A percentile compares a stretch with the other conserved stretches of the same genome.
phyloP scores from a whole-genome alignment of 1,139 yeast species.

The Suhomyces panamericanus region DNA sequence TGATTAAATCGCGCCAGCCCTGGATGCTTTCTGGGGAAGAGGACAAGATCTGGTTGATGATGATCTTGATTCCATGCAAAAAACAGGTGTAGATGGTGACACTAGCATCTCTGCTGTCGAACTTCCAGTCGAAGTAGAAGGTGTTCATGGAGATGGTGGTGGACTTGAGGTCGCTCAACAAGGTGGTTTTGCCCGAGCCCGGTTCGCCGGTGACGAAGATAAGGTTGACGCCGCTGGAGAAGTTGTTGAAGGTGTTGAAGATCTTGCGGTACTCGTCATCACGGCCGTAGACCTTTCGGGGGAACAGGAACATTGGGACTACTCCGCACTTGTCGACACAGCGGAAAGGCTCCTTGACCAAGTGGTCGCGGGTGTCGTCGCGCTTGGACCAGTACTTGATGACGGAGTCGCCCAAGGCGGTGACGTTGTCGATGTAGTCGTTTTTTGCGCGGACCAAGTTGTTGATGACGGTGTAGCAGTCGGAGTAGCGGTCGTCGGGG shows the following conservation, averaged over 20 bases:
- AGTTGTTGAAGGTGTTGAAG: conserved; percentile 26
- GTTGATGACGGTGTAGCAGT: conserved; percentile 36
- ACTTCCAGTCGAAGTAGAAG: conserved; percentile 46
- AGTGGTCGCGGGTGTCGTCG: conserved; percentile 8
- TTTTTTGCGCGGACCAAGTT: conserved; percentile 34
- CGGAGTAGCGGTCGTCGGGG: conserved; percentile 43
- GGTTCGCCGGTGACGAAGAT: conserved; percentile 45
- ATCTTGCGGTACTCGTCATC: conserved; percentile 29
- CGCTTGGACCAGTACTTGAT: conserved; percentile 10
- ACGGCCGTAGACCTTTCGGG: conserved; percentile 41
- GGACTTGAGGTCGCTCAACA: conserved; percentile 44
- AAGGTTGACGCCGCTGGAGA: conserved; percentile 26
- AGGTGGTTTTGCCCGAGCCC: conserved; percentile 51
- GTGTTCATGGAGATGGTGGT: conserved; percentile 37
- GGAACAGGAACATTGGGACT: conserved; percentile 25
- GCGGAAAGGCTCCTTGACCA: conserved; percentile 6
- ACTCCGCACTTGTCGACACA: conserved; percentile 13
- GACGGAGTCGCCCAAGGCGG: conserved; percentile 9
- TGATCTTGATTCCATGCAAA: conserved; percentile 38
- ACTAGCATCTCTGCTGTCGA: conserved; percentile 33
- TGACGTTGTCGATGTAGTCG: conserved; percentile 18
- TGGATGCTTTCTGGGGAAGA: conserved; percentile 38
- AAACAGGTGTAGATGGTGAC: conserved; percentile 29
- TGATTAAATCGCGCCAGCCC: conserved; percentile 46
- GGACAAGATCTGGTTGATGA: conserved; percentile 46